Evolutionary conservation across 768 basidiomycete genomes (phyloP).

Genomic region (Suillus ampliporus): DNA sequence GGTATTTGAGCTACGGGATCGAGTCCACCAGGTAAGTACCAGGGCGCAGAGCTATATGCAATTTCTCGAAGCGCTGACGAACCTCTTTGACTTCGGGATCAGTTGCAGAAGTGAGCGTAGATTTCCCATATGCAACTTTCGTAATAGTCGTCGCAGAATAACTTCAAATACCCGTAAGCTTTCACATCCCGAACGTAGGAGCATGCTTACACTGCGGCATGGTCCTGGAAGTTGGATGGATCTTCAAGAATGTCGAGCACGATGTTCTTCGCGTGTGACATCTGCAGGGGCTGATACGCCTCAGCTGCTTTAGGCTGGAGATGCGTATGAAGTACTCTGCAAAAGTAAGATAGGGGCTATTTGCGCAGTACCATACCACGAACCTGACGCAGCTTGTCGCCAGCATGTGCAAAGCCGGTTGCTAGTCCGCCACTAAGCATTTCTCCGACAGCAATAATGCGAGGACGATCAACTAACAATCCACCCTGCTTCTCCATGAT

Average conservation of each 20-base stretch:
- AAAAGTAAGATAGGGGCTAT: not conserved
- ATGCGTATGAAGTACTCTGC: conserved; percentile 57
- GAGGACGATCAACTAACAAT: conserved; percentile 51
- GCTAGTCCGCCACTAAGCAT: conserved; percentile 59
- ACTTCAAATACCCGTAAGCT: conserved; percentile 20
- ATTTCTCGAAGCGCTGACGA: conserved; percentile 23
- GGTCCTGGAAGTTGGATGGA: conserved; percentile 29
- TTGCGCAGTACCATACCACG: not conserved
- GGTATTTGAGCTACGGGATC: conserved; percentile 43
- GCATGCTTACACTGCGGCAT: conserved; percentile 41
- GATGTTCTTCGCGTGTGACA: conserved; percentile 30
- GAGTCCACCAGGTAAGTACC: conserved; percentile 41
- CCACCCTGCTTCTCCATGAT: conserved; percentile 64
- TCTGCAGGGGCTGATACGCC: conserved; percentile 49
- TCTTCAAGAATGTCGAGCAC: conserved; percentile 23
- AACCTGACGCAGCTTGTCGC: conserved; percentile 60
- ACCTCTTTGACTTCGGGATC: conserved; percentile 21
- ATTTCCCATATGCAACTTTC: conserved; percentile 17
- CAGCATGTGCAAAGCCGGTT: conserved; percentile 52
- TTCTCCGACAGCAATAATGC: conserved; percentile 55
- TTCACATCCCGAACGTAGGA: conserved; percentile 22
- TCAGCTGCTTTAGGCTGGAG: conserved; percentile 51
- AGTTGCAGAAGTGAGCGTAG: conserved; percentile 7
- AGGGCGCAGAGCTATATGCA: conserved; percentile 30
- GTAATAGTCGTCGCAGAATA: conserved; percentile 17